phyloP scores from a whole-genome alignment of 805 yeast species.

The Candida arabinofermentans region DNA sequence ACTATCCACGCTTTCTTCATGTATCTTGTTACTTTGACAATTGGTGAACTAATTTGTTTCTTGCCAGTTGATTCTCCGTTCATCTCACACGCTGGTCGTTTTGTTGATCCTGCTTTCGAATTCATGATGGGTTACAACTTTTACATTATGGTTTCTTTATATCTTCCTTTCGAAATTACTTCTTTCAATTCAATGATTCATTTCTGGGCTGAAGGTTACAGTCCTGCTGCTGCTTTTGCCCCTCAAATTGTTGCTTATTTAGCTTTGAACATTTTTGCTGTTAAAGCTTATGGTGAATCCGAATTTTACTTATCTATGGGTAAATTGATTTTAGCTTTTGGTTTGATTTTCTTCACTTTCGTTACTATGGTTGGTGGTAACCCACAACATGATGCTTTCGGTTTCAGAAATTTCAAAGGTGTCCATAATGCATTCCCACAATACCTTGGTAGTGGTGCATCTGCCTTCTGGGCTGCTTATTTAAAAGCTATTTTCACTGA shows the following conservation, averaged over 20 bases:
- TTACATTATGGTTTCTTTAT: constrained; percentile 69
- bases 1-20: constrained; percentile 64
- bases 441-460: constrained; percentile 49
- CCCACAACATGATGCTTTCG: constrained; percentile 50
- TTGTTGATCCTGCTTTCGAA: constrained; percentile 72
- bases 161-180: constrained; percentile 79
- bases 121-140: constrained; percentile 78
- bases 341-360: constrained; percentile 70
- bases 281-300: constrained; percentile 70
- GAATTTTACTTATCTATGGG: constrained; percentile 78
- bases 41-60: constrained; percentile 78
- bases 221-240: constrained; percentile 65
- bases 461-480: constrained; percentile 68
- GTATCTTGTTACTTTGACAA: constrained; percentile 59
- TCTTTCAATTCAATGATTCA: constrained; percentile 77
- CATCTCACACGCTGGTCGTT: constrained; percentile 67
- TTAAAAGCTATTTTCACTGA: constrained; percentile 67
- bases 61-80: constrained; percentile 77
- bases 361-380: constrained; percentile 86
- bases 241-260: constrained; percentile 64
- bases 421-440: constrained; percentile 44
- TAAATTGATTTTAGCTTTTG: constrained; percentile 70
- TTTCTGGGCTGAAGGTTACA: constrained; percentile 74
- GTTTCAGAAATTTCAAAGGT: constrained; percentile 26
- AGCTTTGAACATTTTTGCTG: constrained; percentile 67